These are phyloP conservation scores for Heritiera littoralis DNA, from an alignment of 345 rosid genomes.

Conservation along the genomic window DNA sequence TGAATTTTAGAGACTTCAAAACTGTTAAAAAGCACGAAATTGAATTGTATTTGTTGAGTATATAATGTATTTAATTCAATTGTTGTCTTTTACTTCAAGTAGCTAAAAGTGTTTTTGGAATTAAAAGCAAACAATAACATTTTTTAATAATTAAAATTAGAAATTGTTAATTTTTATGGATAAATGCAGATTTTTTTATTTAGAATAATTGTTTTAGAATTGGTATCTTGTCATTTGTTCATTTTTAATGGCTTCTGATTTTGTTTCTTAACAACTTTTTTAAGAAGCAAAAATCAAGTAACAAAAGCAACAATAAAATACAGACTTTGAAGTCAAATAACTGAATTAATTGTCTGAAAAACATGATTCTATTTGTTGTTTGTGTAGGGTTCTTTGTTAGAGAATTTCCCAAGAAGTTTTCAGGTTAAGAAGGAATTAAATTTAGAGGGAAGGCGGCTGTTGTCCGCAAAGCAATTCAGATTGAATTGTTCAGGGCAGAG, in stretches of 20 bases:
- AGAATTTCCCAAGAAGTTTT: conserved; percentile 22
- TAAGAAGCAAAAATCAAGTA: background rate
- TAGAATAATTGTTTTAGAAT: background rate
- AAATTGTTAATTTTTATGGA: too few relatives aligned
- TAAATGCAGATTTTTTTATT: background rate
- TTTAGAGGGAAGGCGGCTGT: conserved; percentile 30
- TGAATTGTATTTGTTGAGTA: too few relatives aligned
- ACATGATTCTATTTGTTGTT: conserved; percentile 16
- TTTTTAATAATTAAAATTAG: too few relatives aligned
- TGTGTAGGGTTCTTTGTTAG: conserved; percentile 38
- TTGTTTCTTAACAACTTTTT: too few relatives aligned
- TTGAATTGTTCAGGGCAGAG: conserved; percentile 44
- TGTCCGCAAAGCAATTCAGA: conserved; percentile 32
- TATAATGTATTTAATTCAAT: too few relatives aligned
- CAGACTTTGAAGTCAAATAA: background rate
- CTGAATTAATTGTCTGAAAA: background rate
- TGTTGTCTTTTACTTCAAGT: too few relatives aligned
- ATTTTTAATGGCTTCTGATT: background rate
- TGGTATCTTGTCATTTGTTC: background rate
- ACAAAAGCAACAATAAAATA: background rate
- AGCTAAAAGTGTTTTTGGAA: too few relatives aligned
- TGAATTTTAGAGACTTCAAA: too few relatives aligned
- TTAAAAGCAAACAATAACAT: too few relatives aligned
- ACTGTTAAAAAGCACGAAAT: too few relatives aligned
- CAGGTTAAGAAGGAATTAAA: conserved; percentile 30